Evolutionary conservation across 192 early-diverging fungal species (phyloP).

Genomic region (Umbelopsis sp.): DNA sequence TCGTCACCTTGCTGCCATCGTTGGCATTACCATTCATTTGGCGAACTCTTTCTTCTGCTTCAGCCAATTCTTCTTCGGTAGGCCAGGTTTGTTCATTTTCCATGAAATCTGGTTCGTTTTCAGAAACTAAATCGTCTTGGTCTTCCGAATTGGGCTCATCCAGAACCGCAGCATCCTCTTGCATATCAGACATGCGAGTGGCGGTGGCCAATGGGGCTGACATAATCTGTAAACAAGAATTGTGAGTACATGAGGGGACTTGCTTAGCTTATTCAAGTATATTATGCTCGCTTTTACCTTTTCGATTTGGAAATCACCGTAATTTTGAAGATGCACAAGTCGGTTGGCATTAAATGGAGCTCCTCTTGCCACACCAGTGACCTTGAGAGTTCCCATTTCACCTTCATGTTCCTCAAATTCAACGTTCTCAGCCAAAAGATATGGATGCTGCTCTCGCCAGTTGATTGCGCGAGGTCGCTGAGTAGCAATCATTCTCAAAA

Average conservation of each 20-base stretch:
- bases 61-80: slow-evolving; percentile 90
- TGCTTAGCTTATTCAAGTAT: background rate
- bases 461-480: slow-evolving; percentile 76
- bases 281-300: slow-evolving; percentile 41
- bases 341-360: slow-evolving; percentile 87
- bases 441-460: slow-evolving; percentile 89
- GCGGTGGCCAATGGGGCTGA: slow-evolving; percentile 6
- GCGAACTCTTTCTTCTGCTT: slow-evolving; percentile 61
- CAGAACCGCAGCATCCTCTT: slow-evolving; percentile 52
- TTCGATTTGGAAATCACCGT: slow-evolving; percentile 93
- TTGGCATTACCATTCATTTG: slow-evolving; percentile 23
- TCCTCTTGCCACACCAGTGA: slow-evolving; percentile 90
- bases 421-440: slow-evolving; percentile 82
- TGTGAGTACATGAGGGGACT: background rate
- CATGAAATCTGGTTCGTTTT: slow-evolving; percentile 88
- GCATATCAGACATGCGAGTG: slow-evolving; percentile 25
- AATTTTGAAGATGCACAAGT: slow-evolving; percentile 88
- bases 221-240: slow-evolving; percentile 15
- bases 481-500: slow-evolving; percentile 77
- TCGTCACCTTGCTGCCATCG: slow-evolving; percentile 40
- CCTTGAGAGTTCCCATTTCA: slow-evolving; percentile 64
- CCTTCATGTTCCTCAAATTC: slow-evolving; percentile 62
- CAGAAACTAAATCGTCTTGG: slow-evolving; percentile 82
- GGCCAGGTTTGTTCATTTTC: slow-evolving; percentile 99
- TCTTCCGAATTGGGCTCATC: slow-evolving; percentile 68